Base-by-base conservation (phyloP, 2,329 filamentous ascomycete genomes). In the Cladobotryum protrusum region DNA sequence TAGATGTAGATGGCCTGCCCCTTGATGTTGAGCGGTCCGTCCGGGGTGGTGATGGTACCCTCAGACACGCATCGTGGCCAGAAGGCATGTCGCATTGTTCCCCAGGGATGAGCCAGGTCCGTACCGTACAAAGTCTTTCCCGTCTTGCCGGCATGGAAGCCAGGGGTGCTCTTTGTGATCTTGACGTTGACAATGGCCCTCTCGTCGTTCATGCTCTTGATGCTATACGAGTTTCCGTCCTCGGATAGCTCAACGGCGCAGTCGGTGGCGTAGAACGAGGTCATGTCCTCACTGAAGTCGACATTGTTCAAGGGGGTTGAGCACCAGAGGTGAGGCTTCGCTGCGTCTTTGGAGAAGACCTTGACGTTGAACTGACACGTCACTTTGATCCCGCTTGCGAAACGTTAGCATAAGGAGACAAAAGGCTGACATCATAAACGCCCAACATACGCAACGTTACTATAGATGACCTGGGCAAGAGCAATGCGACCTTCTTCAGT, bases 281-380 rank as follows among this genome's bases (percentile, higher is more conserved):
- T 81, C 72, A 86, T 88, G 61, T 89, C 84, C 56, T 92, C 84
- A 69, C 87, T 91, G 71, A 97, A 95, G 53, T 87, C 83, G 66
- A 85, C 78, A 71, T 96, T 86, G 60, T 71, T 76, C 53, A 99
- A 77, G 49, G 85, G 84, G 56, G 89, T 88, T 20, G 90, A 87
- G 59, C 83, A 87, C 89, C 90, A 99, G 42, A 93, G 75, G 64
- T 85, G 82, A 50, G 87, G 82, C 63, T 86, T 85, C 57, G 83
- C 79, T 57, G 77, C 75, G 60, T 87, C 85, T 52, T 82, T 77
- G 67, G 86, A 87, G 74, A 92, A 95, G 69, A 97, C 79, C 77
- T 97, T 97, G 70, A 81, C 82, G 75, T 89, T 96, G 80, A 97
- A 96, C 72, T 97, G 92, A 65, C 82, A 85, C 20, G 92, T 99